Conservation (phyloP, 257 asterid species). For the Ocimum tenuiflorum region DNA sequence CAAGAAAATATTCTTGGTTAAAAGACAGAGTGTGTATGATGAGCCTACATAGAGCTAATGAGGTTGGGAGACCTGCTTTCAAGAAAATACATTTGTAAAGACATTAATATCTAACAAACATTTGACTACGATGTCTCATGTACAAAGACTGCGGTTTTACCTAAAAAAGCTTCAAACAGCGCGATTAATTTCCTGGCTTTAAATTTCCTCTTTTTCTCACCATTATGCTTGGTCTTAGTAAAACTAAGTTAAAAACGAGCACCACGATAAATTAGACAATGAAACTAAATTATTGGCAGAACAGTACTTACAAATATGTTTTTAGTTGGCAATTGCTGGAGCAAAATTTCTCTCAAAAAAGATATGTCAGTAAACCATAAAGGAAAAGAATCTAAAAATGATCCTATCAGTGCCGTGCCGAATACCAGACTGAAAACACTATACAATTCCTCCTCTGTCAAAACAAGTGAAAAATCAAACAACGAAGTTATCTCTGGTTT, state of each 20-base stretch:
- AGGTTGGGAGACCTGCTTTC: too few relatives aligned
- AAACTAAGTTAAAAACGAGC: neutral
- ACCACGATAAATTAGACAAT: neutral
- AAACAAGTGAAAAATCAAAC: slow-evolving; percentile 29
- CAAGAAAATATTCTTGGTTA: too few relatives aligned
- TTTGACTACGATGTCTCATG: too few relatives aligned
- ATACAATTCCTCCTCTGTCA: slow-evolving; percentile 28
- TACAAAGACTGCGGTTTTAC: too few relatives aligned
- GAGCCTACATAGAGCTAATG: too few relatives aligned
- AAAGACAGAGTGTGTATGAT: too few relatives aligned
- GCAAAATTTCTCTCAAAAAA: slow-evolving; percentile 20
- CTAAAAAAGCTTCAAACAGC: too few relatives aligned
- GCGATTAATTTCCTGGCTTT: too few relatives aligned
- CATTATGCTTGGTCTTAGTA: neutral
- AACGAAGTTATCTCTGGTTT: slow-evolving; percentile 36
- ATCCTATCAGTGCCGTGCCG: slow-evolving; percentile 24
- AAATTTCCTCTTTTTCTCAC: too few relatives aligned
- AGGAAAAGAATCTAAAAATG: slow-evolving; percentile 5
- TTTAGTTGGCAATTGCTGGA: neutral
- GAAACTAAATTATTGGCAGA: slow-evolving; percentile 24
- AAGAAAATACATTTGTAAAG: too few relatives aligned
- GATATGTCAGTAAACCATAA: slow-evolving; percentile 8
- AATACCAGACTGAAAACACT: slow-evolving; percentile 20
- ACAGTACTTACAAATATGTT: slow-evolving; percentile 30
- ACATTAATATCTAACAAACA: too few relatives aligned